Conservation (phyloP, 495 filamentous ascomycete species). For the Patellaria atrata region DNA sequence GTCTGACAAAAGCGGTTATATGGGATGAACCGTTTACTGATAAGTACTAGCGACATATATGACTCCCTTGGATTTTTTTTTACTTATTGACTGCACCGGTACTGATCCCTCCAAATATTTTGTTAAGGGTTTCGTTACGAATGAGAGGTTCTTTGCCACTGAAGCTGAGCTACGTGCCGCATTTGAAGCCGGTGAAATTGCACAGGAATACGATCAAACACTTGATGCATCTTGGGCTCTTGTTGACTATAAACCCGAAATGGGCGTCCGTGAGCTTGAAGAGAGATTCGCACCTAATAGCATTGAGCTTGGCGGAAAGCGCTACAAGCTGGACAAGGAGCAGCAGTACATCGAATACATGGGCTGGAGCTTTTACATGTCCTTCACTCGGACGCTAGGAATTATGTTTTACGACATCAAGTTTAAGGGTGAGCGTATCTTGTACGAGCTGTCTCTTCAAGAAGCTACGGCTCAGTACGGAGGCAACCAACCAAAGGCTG, state of each 20-base stretch:
- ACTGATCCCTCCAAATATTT: slow-evolving; percentile 27
- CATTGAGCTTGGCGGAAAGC: slow-evolving; percentile 20
- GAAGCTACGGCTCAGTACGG: slow-evolving; percentile 15
- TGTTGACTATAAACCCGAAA: slow-evolving; percentile 24
- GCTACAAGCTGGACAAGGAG: slow-evolving; percentile 13
- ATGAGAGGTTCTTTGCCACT: slow-evolving; percentile 25
- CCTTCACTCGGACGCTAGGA: slow-evolving; percentile 7
- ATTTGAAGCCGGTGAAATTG: slow-evolving; percentile 27
- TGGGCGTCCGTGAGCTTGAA: slow-evolving; percentile 28
- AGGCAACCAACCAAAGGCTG: slow-evolving; percentile 13
- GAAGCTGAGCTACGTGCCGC: slow-evolving; percentile 25
- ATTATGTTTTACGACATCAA: slow-evolving; percentile 18
- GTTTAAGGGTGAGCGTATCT: slow-evolving; percentile 12
- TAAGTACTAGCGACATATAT: slow-evolving; percentile 26
- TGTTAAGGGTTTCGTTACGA: slow-evolving; percentile 27
- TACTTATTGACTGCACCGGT: slow-evolving; percentile 27
- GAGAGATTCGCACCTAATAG: slow-evolving; percentile 29
- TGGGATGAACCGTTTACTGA: too few relatives aligned
- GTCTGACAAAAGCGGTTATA: too few relatives aligned
- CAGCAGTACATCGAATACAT: slow-evolving; percentile 14
- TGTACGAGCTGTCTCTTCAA: slow-evolving; percentile 18
- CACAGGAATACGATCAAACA: slow-evolving; percentile 14
- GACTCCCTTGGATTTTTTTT: slow-evolving; percentile 27
- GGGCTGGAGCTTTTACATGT: slow-evolving; percentile 14
- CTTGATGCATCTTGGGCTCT: slow-evolving; percentile 21